Conservation (phyloP, 176 grass and related monocot species). For the maize (Zea mays) region Zm-B73-REFERENCE-NAM-5.0 NC_050098.1:208609001-208609500, state of each 20-base stretch:
- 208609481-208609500: not conserved
- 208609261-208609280: slow-evolving; percentile 31
- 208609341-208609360: not conserved
- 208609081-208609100: slow-evolving; percentile 80
- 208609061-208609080: slow-evolving; percentile 88
- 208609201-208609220: slow-evolving; percentile 50
- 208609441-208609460: slow-evolving; percentile 8
- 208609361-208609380: slow-evolving; percentile 40
- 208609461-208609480: slow-evolving; percentile 26
- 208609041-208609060: slow-evolving; percentile 96
- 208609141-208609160: slow-evolving; percentile 95
- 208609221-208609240: slow-evolving; percentile 87
- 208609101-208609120: slow-evolving; percentile 44
- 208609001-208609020: slow-evolving; percentile 75
- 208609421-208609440: slow-evolving; percentile 23
- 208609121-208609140: slow-evolving; percentile 49
- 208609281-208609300: slow-evolving; percentile 8
- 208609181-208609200: slow-evolving; percentile 53
- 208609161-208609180: slow-evolving; percentile 71
- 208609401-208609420: not conserved
- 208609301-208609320: not conserved
- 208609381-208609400: slow-evolving; percentile 16
- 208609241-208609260: slow-evolving; percentile 62
- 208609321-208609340: not conserved
- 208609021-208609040: slow-evolving; percentile 88